Evolutionary conservation across 805 yeast species (phyloP), one percentile per base, ranked within the genome.

Genomic region (Zygoascus bituminiphila): DNA sequence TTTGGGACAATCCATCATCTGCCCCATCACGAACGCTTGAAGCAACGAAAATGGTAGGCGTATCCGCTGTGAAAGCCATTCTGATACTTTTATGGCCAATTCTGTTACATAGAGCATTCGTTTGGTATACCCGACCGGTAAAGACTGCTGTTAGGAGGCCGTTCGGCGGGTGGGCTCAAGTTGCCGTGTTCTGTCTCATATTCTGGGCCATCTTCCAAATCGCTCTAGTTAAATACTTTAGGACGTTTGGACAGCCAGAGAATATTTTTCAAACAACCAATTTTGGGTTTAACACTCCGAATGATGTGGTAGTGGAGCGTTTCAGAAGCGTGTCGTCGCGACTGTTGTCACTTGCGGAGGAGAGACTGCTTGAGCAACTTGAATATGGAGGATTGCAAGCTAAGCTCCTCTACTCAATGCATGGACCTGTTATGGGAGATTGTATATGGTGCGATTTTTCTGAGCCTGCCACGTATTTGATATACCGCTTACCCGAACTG

Each of bases 361-460:
- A 44, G 37, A 49, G 53, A 22, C 45, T 52, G 21, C 46, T 51
- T 29, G 45, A 53, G 20, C 43, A 53, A 20, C 26, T 33, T 12
- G 50, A 53, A 19, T 40, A 54, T 20, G 37, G 38, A 9, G 36
- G 55, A 2, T 47, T 46, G 17, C 37, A 41, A 25, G 57, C 53
- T 17, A 42, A 58, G 12, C 38, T 42, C 10, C 44, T 56, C 31
- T 57, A 55, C 37, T 45, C 57, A 7, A 37, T 56, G 1, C 54
- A 47, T 43, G 61, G 61, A 9, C 54, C 58, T n/a, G 52, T 56
- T 5, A 33, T 56, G 26, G 52, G 46, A 4, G 47, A 45, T 20
- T 57, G 61, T 33, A 50, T 49, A 10, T 57, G 59, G 59, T 57
- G 61, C 41, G 45, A 43, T 10, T 37, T 47, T 19, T 43, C 45